Percentiles rank a stretch among this genome's conserved stretches.
Evolutionary conservation across 306 rosid species (phyloP).

Genomic region (Dalbergia oliveri): DNA sequence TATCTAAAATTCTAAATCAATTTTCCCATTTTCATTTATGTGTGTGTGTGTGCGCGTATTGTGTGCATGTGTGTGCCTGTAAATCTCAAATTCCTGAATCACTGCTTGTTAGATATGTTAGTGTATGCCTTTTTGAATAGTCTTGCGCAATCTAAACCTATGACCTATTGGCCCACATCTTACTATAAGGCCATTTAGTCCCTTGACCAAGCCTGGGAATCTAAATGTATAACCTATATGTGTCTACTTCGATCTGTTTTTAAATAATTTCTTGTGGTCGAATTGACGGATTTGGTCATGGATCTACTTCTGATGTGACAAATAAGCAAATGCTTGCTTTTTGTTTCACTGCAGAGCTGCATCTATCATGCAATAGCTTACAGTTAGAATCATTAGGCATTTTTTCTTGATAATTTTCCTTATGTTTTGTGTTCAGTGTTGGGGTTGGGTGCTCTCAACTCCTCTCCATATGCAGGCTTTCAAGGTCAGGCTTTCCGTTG

Average conservation of each 20-base stretch:
- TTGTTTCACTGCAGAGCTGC: constrained; percentile 31
- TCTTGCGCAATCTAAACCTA: constrained; percentile 19
- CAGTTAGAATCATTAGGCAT: constrained; percentile 28
- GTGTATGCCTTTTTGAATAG: constrained; percentile 9
- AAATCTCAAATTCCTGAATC: background rate
- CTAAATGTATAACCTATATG: constrained; percentile 2
- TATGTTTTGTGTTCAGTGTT: constrained; percentile 75
- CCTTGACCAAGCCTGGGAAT: constrained; percentile 16
- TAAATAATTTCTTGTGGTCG: constrained; percentile 27
- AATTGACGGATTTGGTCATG: constrained; percentile 28
- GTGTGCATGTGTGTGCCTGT: background rate
- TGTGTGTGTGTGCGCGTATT: background rate
- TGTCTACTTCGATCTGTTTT: constrained; percentile 28
- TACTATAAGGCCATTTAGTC: background rate
- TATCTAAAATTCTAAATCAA: constrained; percentile 39
- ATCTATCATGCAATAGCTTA: constrained; percentile 5
- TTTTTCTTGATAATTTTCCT: constrained; percentile 54
- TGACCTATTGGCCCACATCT: constrained; percentile 34
- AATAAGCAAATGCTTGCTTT: constrained; percentile 34
- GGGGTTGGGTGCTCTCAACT: constrained; percentile 99
- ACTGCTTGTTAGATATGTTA: background rate
- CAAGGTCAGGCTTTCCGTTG: constrained; percentile 70
- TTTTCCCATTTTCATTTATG: background rate
- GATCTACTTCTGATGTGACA: constrained; percentile 32
- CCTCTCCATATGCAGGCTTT: constrained; percentile 99